phyloP scores from a whole-genome alignment of 176 grass and related monocot species.

The Miscanthus lutarioriparius region DNA sequence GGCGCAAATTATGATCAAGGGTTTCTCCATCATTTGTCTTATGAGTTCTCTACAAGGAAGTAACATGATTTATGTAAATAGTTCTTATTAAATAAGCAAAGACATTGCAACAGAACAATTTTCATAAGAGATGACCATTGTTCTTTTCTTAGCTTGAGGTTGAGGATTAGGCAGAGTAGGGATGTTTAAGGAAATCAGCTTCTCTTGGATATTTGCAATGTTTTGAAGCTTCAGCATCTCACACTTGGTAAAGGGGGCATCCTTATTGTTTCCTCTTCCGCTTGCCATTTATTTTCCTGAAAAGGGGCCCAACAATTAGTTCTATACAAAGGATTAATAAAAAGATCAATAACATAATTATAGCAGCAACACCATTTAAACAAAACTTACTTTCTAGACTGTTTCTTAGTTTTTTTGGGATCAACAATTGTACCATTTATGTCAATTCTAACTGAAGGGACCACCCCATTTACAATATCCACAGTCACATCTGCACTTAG shows the following conservation, averaged over 20 bases:
- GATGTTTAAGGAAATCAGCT: no score
- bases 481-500: no score
- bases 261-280: no score
- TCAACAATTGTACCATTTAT: not conserved
- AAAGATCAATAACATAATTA: no score
- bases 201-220: not conserved
- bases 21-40: not conserved
- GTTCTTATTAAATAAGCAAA: not conserved
- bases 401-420: not conserved
- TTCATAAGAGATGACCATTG: not conserved
- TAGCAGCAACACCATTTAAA: no score
- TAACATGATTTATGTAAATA: not conserved
- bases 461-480: not conserved
- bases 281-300: no score
- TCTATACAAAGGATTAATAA: no score
- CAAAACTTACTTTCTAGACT: not conserved
- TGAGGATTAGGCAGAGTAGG: not conserved
- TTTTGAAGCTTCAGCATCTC: not conserved
- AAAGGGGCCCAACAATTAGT: no score
- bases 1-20: not conserved
- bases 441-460: not conserved
- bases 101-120: not conserved
- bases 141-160: not conserved
- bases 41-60: not conserved
- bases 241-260: not conserved